These are phyloP conservation scores for Candida montana DNA, from an alignment of 805 yeast genomes.

Conservation along the genomic window DNA sequence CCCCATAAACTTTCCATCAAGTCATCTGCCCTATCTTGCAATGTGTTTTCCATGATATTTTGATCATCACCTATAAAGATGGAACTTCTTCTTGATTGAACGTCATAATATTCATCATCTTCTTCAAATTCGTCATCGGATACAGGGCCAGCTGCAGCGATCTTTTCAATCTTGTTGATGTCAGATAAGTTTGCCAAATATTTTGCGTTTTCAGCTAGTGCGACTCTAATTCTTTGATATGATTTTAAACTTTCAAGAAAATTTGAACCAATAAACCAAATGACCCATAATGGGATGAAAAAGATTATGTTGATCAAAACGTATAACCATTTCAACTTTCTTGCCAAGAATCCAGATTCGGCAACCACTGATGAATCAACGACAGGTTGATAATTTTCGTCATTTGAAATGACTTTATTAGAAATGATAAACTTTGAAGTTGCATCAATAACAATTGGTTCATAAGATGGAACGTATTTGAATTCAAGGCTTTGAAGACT, in stretches of 20 bases:
- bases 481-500: conserved; percentile 35
- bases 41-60: conserved; percentile 32
- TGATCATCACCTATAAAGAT: conserved; percentile 20
- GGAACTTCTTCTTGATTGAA: conserved; percentile 11
- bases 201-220: conserved; percentile 24
- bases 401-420: conserved; percentile 14
- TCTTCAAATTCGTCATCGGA: conserved; percentile 11
- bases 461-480: conserved; percentile 45
- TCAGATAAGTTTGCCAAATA: conserved; percentile 20
- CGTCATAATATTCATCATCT: conserved; percentile 10
- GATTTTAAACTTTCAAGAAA: conserved; percentile 37
- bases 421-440: conserved; percentile 35
- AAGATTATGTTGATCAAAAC: conserved; percentile 42
- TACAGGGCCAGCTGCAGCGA: not conserved
- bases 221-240: conserved; percentile 30
- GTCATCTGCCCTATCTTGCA: conserved; percentile 57
- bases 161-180: conserved; percentile 8
- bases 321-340: conserved; percentile 44
- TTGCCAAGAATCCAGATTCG: conserved; percentile 27
- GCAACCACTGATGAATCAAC: conserved; percentile 1
- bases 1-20: conserved; percentile 60
- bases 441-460: conserved; percentile 52
- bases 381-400: not conserved
- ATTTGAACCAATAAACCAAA: conserved; percentile 48
- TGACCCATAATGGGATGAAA: conserved; percentile 58